Percentiles rank a stretch among this genome's conserved stretches.
Conservation (phyloP, 306 rosid genomes). For the Rosa lucieae region DNA sequence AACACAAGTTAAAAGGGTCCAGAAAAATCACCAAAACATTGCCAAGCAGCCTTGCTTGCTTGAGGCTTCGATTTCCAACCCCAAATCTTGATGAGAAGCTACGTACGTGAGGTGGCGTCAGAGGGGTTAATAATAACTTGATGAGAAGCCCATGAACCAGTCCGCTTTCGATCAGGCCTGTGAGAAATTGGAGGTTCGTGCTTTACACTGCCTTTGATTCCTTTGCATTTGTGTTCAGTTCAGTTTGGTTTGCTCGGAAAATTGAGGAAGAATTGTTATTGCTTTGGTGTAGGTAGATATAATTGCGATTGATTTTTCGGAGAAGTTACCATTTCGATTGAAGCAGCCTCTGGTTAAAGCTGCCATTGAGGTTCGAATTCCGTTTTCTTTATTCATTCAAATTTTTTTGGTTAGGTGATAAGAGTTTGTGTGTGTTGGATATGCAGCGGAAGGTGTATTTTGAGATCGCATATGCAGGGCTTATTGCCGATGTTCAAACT, state of each 20-base stretch:
- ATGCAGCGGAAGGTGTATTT: conserved; percentile 79
- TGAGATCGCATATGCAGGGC: conserved; percentile 61
- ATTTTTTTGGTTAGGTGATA: background rate
- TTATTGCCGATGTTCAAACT: conserved; percentile 47
- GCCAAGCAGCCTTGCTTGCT: too few relatives aligned
- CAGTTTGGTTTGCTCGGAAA: background rate
- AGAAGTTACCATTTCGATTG: conserved; percentile 65
- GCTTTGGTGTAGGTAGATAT: conserved; percentile 65
- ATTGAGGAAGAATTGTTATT: background rate
- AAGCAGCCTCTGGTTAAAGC: conserved; percentile 67
- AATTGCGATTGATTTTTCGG: conserved; percentile 68
- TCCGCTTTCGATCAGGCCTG: conserved; percentile 70
- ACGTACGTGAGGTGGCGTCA: too few relatives aligned
- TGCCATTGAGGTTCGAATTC: conserved; percentile 54
- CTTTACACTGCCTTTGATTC: background rate
- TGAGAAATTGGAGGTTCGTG: conserved; percentile 66
- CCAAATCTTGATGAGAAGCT: too few relatives aligned
- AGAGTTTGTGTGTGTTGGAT: background rate
- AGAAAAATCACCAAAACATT: too few relatives aligned
- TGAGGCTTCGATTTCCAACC: too few relatives aligned
- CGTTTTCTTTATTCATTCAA: background rate
- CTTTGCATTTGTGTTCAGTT: background rate
- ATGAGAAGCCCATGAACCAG: conserved; percentile 71
- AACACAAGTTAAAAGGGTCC: too few relatives aligned
- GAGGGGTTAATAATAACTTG: too few relatives aligned